Conservation (phyloP, 805 yeast genomes). For the Myxozyma monticola region DNA sequence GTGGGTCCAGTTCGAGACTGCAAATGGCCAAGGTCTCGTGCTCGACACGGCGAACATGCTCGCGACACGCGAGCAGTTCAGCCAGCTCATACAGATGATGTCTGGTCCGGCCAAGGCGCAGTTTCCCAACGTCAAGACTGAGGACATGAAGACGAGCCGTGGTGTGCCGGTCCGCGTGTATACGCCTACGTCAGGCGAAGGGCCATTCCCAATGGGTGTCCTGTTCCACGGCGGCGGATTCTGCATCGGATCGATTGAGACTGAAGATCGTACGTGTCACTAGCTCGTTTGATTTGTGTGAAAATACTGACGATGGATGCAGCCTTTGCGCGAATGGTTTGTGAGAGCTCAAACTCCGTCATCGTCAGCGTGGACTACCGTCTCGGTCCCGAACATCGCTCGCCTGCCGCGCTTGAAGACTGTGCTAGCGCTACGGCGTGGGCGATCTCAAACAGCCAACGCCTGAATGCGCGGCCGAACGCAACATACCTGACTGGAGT, state of each 20-base stretch:
- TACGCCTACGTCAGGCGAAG: neutral
- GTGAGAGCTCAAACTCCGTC: constrained; percentile 42
- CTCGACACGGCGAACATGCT: neutral
- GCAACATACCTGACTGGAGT: neutral
- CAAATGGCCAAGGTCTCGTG: no score
- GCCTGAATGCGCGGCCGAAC: neutral
- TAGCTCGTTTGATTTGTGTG: constrained; percentile 46
- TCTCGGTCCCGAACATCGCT: constrained; percentile 52
- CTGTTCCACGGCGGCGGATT: constrained; percentile 50
- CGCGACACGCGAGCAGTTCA: neutral
- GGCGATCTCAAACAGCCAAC: neutral
- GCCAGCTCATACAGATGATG: neutral
- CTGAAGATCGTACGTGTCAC: constrained; percentile 49
- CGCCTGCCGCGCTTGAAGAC: constrained; percentile 51
- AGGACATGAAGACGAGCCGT: neutral
- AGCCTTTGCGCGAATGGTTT: no score
- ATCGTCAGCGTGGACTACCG: constrained; percentile 53
- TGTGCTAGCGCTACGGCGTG: constrained; percentile 1
- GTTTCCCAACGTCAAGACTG: neutral
- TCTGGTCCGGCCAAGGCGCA: no score
- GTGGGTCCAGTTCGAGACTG: no score
- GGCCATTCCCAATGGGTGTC: neutral
- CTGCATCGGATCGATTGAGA: constrained; percentile 44
- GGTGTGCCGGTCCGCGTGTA: constrained; percentile 1
- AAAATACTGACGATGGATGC: no score